These are phyloP conservation scores for Xylaria sp. DNA, from an alignment of 2,329 filamentous ascomycete genomes.

Conservation along the genomic window DNA sequence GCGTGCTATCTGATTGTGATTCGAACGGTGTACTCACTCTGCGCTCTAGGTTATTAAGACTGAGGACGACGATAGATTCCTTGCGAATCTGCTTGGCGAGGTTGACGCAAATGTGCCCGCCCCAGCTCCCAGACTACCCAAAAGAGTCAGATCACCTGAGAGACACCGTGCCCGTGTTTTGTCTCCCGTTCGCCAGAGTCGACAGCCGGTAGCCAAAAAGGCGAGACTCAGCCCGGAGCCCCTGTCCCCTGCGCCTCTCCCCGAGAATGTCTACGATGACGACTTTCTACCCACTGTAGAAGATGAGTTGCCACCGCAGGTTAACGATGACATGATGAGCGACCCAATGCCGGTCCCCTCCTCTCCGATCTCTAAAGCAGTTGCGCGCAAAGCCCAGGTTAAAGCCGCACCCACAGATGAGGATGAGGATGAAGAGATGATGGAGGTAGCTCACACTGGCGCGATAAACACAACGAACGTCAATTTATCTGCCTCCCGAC, in stretches of 20 bases:
- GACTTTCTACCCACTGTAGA: constrained; percentile 67
- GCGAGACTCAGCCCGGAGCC: constrained; percentile 64
- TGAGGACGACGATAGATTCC: constrained; percentile 88
- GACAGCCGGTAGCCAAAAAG: constrained; percentile 66
- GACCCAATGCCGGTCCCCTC: constrained; percentile 78
- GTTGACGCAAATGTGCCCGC: constrained; percentile 79
- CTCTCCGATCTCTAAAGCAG: constrained; percentile 83
- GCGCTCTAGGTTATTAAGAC: constrained; percentile 74
- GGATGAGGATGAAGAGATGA: constrained; percentile 80
- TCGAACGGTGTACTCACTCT: constrained; percentile 30
- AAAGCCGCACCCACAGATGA: constrained; percentile 67
- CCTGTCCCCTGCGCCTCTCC: constrained; percentile 59
- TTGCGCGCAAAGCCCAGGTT: constrained; percentile 73
- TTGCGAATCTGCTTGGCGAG: constrained; percentile 85
- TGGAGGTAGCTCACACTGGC: constrained; percentile 86
- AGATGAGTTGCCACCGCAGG: constrained; percentile 61
- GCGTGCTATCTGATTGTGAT: not conserved
- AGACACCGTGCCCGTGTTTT: constrained; percentile 82
- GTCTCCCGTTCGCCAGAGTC: constrained; percentile 74
- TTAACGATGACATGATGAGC: constrained; percentile 76
- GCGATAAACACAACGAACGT: constrained; percentile 76
- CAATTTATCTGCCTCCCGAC: constrained; percentile 85
- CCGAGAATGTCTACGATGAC: constrained; percentile 69
- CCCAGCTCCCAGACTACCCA: constrained; percentile 66
- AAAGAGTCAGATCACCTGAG: constrained; percentile 76